Evolutionary conservation across 2,329 filamentous ascomycete genomes (phyloP), one percentile per base, ranked within the genome.

Genomic region (Lecanosticta acicola): DNA sequence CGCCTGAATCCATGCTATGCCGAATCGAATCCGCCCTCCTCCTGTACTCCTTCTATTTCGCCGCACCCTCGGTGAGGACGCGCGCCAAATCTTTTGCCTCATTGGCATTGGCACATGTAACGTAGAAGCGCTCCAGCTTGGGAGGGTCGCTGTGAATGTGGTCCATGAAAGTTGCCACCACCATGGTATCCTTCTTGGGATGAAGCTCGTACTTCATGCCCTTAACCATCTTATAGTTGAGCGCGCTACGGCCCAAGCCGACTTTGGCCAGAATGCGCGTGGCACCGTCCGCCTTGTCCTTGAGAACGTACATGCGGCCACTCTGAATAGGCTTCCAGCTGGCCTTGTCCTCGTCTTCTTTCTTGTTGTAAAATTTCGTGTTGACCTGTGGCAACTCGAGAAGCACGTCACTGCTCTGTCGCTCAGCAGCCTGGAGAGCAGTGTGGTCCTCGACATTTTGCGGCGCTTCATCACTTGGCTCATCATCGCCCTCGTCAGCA

Each of bases 291-390:
- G 75, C 74, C 63, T 86, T 85, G 69, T 91, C 77, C 66, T 84
- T 84, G 50, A 94, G 72, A 11, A 94, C 63, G 32, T 85, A 82
- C 42, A 90, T 69, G 9, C 79, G 76, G 0, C 88, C 88, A 5
- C 87, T 71, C 36, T 87, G 87, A 63, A 84, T 79, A 0, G 76
- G 80, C 21, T 75, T 70, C 85, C 85, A 94, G 42, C 71, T 78
- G 58, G 75, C 72, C 58, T 75, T 73, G n/a, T 67, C 68, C 58
- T 74, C 75, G 45, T 71, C 70, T 11, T 75, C 74, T 11, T 71
- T 67, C 19, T 59, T 58, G 33, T 74, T 68, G 57, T 80, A 79
- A 63, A 84, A 83, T 52, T 83, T 68, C 10, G 80, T 83, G 65
- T 87, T 87, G 36, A 83, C 81, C 32, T 62, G 57, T 18, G 82